Percentiles rank a stretch among this genome's conserved stretches.
Conservation (phyloP, 176 grass and related monocot species). For the Hordeum vulgare region DNA sequence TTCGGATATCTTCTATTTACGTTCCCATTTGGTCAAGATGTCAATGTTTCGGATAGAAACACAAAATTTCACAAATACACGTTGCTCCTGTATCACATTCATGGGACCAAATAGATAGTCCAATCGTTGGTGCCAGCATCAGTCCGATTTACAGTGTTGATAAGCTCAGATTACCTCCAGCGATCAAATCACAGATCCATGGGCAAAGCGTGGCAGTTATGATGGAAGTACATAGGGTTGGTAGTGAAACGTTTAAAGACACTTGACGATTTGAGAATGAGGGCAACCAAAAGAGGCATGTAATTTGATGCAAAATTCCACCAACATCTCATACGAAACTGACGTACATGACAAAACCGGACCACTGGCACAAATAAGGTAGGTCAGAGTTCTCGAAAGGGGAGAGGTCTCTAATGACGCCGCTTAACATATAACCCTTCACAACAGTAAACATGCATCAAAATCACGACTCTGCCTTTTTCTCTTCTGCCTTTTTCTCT, state of each 20-base stretch:
- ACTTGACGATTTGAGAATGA: background rate
- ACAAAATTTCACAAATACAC: too few relatives aligned
- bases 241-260: background rate
- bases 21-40: too few relatives aligned
- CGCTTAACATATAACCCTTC: conserved; percentile 29
- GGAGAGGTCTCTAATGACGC: conserved; percentile 30
- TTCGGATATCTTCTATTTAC: too few relatives aligned
- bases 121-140: background rate
- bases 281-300: conserved; percentile 14
- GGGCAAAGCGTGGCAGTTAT: background rate
- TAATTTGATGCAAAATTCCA: conserved; percentile 42
- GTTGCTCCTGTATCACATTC: too few relatives aligned
- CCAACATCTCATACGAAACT: conserved; percentile 3
- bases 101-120: too few relatives aligned
- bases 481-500: conserved; percentile 81
- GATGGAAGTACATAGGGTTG: background rate
- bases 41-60: too few relatives aligned
- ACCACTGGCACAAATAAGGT: conserved; percentile 39
- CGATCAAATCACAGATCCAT: background rate
- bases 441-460: conserved; percentile 8
- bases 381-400: conserved; percentile 36
- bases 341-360: conserved; percentile 30
- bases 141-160: background rate
- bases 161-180: background rate
- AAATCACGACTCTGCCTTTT: conserved; percentile 56